phyloP scores from a whole-genome alignment of 2,329 filamentous ascomycete species.

The Alternaria metachromatica region DNA sequence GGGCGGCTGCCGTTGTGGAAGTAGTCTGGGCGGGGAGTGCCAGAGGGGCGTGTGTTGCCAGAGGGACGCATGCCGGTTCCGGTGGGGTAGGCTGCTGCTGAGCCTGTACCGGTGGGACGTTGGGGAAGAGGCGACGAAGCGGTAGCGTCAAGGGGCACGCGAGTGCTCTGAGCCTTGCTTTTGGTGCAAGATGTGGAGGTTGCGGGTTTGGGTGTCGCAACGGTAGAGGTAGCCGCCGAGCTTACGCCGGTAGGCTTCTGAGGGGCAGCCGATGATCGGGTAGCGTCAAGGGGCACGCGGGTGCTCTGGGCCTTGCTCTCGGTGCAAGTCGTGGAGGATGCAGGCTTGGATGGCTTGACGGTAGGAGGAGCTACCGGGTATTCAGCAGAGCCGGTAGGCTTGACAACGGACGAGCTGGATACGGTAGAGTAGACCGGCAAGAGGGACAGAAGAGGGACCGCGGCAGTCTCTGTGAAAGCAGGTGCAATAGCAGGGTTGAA shows the following conservation, averaged over 20 bases:
- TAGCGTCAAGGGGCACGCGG: constrained; percentile 3
- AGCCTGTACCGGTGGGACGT: constrained; percentile 6
- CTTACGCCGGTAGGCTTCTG: constrained; percentile 6
- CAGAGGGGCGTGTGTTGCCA: constrained; percentile 4
- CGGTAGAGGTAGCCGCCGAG: constrained; percentile 1
- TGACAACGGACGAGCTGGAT: constrained; percentile 12
- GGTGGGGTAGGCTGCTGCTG: not conserved
- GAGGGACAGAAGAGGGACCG: constrained; percentile 6
- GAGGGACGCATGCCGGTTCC: constrained; percentile 9
- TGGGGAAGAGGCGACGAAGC: not conserved
- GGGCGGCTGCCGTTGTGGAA: constrained; percentile 8
- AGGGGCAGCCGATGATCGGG: constrained; percentile 3
- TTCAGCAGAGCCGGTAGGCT: constrained; percentile 8
- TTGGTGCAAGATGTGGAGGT: not conserved
- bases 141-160: constrained; percentile 4
- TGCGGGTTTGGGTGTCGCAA: not conserved
- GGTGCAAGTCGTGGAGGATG: not conserved
- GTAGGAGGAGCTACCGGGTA: constrained; percentile 7
- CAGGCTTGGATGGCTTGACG: not conserved
- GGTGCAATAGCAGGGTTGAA: constrained; percentile 25
- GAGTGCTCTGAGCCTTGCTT: not conserved
- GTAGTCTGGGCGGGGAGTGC: constrained; percentile 9
- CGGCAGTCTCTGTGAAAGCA: constrained; percentile 21
- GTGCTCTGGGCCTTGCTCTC: not conserved
- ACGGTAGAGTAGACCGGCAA: constrained; percentile 22